Conservation (phyloP, 169 alveolate species). For the Plasmodium vinckei region DNA sequence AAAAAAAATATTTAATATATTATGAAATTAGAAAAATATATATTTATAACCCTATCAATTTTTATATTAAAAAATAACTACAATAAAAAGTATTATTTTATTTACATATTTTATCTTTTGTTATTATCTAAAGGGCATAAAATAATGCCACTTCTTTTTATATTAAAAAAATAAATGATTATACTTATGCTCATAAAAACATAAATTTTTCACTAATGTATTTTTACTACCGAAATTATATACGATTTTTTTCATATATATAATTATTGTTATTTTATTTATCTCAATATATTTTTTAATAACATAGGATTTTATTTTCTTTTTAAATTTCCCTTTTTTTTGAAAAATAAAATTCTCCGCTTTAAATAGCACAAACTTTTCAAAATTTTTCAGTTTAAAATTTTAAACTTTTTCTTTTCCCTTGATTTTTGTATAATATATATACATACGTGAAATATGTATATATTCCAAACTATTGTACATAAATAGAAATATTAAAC, state of each 20-base stretch:
- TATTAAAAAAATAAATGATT: background rate
- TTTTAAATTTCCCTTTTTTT: too few relatives aligned
- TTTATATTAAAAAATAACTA: slow-evolving; percentile 14
- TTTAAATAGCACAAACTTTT: too few relatives aligned
- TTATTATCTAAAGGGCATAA: slow-evolving; percentile 14
- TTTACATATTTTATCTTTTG: slow-evolving; percentile 21
- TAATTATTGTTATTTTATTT: background rate
- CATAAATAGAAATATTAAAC: too few relatives aligned
- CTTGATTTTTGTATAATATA: too few relatives aligned
- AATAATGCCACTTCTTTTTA: slow-evolving; percentile 1
- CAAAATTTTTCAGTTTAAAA: too few relatives aligned
- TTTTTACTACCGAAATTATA: background rate
- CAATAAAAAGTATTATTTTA: slow-evolving; percentile 21
- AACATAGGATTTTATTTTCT: background rate
- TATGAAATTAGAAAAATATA: slow-evolving; percentile 36
- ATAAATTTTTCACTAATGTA: background rate
- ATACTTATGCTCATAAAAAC: background rate
- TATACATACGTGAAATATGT: too few relatives aligned
- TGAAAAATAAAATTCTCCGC: too few relatives aligned
- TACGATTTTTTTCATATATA: background rate
- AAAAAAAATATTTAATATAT: slow-evolving; percentile 8
- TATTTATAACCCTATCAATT: slow-evolving; percentile 10
- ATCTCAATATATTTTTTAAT: background rate
- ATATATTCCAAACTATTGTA: too few relatives aligned
- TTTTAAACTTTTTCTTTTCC: too few relatives aligned